phyloP scores from a whole-genome alignment of 495 filamentous ascomycete species.

The Penicillium pulvis region DNA sequence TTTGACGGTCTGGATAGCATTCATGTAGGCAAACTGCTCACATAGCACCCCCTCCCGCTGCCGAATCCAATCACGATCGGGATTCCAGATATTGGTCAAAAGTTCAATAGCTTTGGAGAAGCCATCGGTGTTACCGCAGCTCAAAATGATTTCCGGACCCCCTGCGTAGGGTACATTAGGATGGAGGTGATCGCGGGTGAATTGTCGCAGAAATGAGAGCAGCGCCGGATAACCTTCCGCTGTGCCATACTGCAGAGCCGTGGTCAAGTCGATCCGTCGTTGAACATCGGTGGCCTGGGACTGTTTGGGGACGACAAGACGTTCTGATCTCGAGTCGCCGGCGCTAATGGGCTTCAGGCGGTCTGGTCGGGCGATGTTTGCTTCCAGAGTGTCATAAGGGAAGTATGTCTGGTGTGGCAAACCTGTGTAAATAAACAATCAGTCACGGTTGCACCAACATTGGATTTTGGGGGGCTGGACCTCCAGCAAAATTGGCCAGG shows the following conservation, averaged over 20 bases:
- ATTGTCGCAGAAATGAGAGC: constrained; percentile 72
- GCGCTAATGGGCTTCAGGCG: constrained; percentile 72
- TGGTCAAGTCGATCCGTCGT: constrained; percentile 75
- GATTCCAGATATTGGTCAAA: constrained; percentile 72
- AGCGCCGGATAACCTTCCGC: constrained; percentile 77
- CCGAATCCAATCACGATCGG: constrained; percentile 62
- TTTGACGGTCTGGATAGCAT: constrained; percentile 62
- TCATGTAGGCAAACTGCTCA: constrained; percentile 79
- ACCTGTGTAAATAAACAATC: constrained; percentile 45
- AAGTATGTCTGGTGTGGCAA: constrained; percentile 81
- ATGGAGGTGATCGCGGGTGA: constrained; percentile 75
- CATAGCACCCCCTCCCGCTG: constrained; percentile 71
- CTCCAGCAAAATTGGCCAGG: constrained; percentile 86
- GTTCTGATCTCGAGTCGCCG: constrained; percentile 38
- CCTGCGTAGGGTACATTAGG: constrained; percentile 75
- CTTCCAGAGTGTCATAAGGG: constrained; percentile 87
- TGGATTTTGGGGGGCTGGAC: constrained; percentile 46
- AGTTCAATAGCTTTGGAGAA: constrained; percentile 74
- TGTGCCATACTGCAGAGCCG: constrained; percentile 84
- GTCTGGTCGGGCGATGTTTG: constrained; percentile 69
- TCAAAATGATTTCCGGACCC: constrained; percentile 76
- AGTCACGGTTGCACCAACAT: constrained; percentile 2
- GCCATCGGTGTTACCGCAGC: constrained; percentile 82
- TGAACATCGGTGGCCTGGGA: constrained; percentile 52
- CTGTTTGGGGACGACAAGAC: constrained; percentile 71